Base-by-base conservation (phyloP, 805 yeast genomes). In the Ogataea pini region DNA sequence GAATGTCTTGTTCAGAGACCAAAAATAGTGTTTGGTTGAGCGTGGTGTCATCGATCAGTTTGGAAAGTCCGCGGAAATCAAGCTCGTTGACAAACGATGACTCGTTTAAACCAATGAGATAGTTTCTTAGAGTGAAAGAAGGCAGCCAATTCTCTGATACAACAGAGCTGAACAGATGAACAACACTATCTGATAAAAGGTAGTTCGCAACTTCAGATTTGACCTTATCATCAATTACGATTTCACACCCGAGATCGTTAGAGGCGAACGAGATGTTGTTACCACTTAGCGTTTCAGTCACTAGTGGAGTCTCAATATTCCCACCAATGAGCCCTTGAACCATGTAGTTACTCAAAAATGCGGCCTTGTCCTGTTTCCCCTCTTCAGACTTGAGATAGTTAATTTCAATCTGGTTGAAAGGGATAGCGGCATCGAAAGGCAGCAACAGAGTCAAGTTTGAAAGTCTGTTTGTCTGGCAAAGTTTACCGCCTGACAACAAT, bases 41-140 rank as follows among this genome's bases (percentile, higher is more conserved):
- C 0, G 72, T 61, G 1, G 68, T 57, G 28, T 84, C 82, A 46
- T 82, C 85, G 14, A 91, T 77, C 41, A 88, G 65, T 37, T 75
- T 52, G 2, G 72, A 66, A 16, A 89, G 65, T 10, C 77, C 75
- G 49, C 90, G 77, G 45, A 87, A 78, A 37, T 79, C 72, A 13
- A 89, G 55, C 57, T 89, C 96, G n/a, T 77, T 75, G 5, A 87
- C 91, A 62, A 88, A 82, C 22, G 72, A 72, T 2, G 83, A 72
- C 43, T 80, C 82, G 49, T 82, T 76, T 37, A 82, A 61, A 0
- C 87, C 89, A 44, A 78, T 68, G 2, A 85, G 62, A 55, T 80
- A 77, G 59, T 81, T 84, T 53, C 81, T 72, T 1, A 80, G 78
- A 27, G 80, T 80, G 56, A 80, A 78, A 1, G 51, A 28, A 0